A percentile compares a stretch with the other conserved stretches of the same genome.
phyloP scores from a whole-genome alignment of 805 yeast genomes.

The Naumovozyma baii region DNA sequence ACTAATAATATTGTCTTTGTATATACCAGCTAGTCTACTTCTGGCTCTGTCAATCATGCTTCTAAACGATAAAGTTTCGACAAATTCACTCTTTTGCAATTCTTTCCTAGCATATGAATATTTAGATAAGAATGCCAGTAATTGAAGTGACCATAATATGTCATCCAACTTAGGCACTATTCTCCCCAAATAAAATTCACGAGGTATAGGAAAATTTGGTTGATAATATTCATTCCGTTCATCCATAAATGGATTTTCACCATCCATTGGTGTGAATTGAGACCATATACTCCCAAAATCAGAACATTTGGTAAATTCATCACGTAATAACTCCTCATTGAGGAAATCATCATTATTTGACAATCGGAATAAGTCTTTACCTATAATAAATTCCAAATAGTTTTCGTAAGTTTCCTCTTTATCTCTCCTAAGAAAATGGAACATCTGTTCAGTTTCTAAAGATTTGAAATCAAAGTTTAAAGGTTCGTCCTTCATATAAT shows the following conservation, averaged over 20 bases:
- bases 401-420: conserved; percentile 13
- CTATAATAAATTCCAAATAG: conserved; percentile 13
- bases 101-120: conserved; percentile 69
- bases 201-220: conserved; percentile 31
- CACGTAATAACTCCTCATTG: conserved; percentile 8
- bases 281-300: conserved; percentile 23
- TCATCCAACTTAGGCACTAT: conserved; percentile 90
- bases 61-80: conserved; percentile 57
- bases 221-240: background rate
- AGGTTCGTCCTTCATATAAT: conserved; percentile 14
- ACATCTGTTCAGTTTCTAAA: conserved; percentile 11
- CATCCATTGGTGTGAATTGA: conserved; percentile 1
- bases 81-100: conserved; percentile 65
- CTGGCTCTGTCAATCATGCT: conserved; percentile 20
- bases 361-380: conserved; percentile 11
- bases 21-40: conserved; percentile 5
- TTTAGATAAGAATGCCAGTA: conserved; percentile 86
- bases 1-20: background rate
- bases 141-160: conserved; percentile 84
- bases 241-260: background rate
- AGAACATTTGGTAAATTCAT: conserved; percentile 12
- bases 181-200: conserved; percentile 54
- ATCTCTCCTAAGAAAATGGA: conserved; percentile 11
- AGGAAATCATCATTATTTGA: conserved; percentile 7
- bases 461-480: conserved; percentile 13